Conservation (phyloP, 2,329 filamentous ascomycete species). For the Bimuria novae-zelandiae region DNA sequence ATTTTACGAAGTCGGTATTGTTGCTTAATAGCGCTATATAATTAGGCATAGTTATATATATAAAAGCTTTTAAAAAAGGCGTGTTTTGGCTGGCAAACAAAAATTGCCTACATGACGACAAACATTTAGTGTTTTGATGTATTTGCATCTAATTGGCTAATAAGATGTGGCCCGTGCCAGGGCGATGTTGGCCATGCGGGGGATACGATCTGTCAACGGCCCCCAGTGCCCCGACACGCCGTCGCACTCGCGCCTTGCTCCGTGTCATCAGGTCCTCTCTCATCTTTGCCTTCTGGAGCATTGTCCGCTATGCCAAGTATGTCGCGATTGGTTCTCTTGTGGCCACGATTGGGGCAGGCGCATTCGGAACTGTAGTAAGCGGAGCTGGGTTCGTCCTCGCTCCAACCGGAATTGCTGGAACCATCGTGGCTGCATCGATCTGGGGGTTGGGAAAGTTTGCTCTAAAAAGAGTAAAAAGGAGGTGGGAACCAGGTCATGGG, state of each 20-base stretch:
- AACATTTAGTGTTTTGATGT: too few relatives aligned
- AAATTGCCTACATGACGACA: too few relatives aligned
- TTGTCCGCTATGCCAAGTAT: slow-evolving; percentile 51
- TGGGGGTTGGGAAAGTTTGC: slow-evolving; percentile 48
- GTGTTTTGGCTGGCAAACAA: too few relatives aligned
- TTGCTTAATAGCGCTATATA: too few relatives aligned
- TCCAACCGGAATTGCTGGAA: slow-evolving; percentile 48
- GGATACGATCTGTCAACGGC: too few relatives aligned
- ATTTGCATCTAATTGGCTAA: too few relatives aligned
- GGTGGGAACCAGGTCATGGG: slow-evolving; percentile 27
- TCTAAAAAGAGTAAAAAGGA: slow-evolving; percentile 37
- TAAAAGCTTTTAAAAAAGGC: too few relatives aligned
- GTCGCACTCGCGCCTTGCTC: slow-evolving; percentile 48
- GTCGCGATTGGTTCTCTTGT: slow-evolving; percentile 48
- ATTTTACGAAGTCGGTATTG: too few relatives aligned
- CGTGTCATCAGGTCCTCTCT: slow-evolving; percentile 44
- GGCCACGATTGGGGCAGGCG: slow-evolving; percentile 46
- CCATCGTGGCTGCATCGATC: slow-evolving; percentile 41
- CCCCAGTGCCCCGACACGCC: slow-evolving; percentile 28
- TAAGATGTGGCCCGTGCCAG: too few relatives aligned
- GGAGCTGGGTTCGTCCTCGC: slow-evolving; percentile 50
- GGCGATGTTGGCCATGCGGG: too few relatives aligned
- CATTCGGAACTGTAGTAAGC: slow-evolving; percentile 42
- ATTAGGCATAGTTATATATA: too few relatives aligned
- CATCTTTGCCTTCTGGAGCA: slow-evolving; percentile 50